Evolutionary conservation across 768 basidiomycete genomes (phyloP), one percentile per base, ranked within the genome.

Genomic region (Xanthoconium purpureum): DNA sequence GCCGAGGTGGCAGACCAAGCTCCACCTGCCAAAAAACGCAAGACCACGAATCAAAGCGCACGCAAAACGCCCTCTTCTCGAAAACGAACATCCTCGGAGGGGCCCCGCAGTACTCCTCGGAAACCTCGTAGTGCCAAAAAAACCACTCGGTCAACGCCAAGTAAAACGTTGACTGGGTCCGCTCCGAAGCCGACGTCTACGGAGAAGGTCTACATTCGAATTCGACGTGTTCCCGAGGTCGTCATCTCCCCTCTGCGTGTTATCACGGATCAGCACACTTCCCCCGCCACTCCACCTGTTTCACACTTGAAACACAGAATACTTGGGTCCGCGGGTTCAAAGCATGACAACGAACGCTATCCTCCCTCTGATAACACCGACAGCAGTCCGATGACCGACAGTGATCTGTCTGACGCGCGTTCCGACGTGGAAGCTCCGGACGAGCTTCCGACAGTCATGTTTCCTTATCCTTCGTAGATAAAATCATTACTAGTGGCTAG

Each of bases 131-230:
- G 59, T 39, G 48, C 51, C 40, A 60, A 58, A 47, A 64, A 59
- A 44, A 39, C 54, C 14, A 28, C 46, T 36, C 60, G 38, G n/a
- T 28, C 46, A 40, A 57, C 57, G 57, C 58, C 64, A 54, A 65
- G 51, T 29, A 64, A 65, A 54, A 47, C 54, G 4, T n/a, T 33
- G 18, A 20, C 49, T 15, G 49, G 56, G 39, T 45, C 67, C 44
- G 33, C 56, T 63, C 64, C 63, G 56, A 66, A 63, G 18, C 49
- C 66, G 57, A 48, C 52, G 1, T 37, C 52, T 51, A 7, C 66
- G 55, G 64, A 69, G 61, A 70, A 68, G 54, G 45, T 70, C 6
- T 47, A 46, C 63, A 68, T 68, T 35, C 67, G 67, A 5, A 70
- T 68, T 24, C 61, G 42, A 52, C 55, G 40, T 38, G 45, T 56